These are phyloP conservation scores for Coemansia sp. DNA, from an alignment of 192 early-diverging fungal genomes.

Conservation along the genomic window DNA sequence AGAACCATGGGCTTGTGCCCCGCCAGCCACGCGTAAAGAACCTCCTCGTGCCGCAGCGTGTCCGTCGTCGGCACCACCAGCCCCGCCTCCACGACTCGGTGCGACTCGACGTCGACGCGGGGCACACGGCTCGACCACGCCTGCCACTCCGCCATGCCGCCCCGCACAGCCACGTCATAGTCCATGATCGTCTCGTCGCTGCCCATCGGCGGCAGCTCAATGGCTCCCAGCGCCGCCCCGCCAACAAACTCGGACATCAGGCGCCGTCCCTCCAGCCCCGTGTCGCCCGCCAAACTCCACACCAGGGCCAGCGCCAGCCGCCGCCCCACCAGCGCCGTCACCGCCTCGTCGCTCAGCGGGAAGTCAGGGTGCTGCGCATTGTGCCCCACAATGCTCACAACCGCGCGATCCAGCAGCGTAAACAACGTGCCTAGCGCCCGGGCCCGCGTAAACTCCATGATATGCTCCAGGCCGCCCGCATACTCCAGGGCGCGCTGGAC, in stretches of 20 bases:
- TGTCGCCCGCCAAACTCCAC: constrained; percentile 96
- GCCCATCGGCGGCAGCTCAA: constrained; percentile 50
- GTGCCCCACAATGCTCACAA: constrained; percentile 82
- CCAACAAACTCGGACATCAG: constrained; percentile 81
- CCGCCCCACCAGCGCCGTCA: constrained; percentile 79
- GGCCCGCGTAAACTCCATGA: constrained; percentile 96
- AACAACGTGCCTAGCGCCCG: constrained; percentile 85
- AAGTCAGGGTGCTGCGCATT: constrained; percentile 93
- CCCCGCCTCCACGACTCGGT: constrained; percentile 84
- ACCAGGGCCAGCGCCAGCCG: constrained; percentile 79
- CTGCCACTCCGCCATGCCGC: constrained; percentile 76
- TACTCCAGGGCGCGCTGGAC: constrained; percentile 69
- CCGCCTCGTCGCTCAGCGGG: constrained; percentile 75
- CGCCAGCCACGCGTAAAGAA: constrained; percentile 91
- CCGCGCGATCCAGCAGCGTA: constrained; percentile 86
- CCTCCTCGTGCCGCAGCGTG: constrained; percentile 95
- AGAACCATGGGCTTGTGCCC: constrained; percentile 94
- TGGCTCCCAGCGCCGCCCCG: constrained; percentile 56
- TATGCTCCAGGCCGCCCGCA: constrained; percentile 77
- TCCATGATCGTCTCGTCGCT: constrained; percentile 70
- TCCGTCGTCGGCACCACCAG: constrained; percentile 98
- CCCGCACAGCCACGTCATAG: constrained; percentile 76
- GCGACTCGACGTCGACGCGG: constrained; percentile 90
- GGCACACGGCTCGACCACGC: constrained; percentile 90
- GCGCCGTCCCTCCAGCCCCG: constrained; percentile 66